Evolutionary conservation across 2,329 filamentous ascomycete species (phyloP), one percentile per base, ranked within the genome.

Genomic region (Diaporthe amygdali): DNA sequence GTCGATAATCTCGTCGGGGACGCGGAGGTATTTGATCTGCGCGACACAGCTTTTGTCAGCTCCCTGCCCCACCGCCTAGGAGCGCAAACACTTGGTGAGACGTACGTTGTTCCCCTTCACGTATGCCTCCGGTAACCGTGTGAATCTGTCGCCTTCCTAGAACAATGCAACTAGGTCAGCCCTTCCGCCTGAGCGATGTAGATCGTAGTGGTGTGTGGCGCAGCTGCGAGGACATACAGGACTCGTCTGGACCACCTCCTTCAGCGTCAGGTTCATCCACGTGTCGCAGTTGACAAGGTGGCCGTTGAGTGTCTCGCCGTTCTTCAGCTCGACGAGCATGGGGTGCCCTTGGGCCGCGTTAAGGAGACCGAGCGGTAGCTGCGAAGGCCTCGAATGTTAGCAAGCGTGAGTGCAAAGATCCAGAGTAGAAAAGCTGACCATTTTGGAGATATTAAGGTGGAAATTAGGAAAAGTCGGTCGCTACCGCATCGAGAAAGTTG

Each of bases 231-330:
- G 25, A 76, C 87, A 66, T 83, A 93, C 91, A 30, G 96, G 92
- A 80, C 93, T 97, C 22, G 96, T 98, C 84, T 98, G 96, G 44
- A 98, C 94, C 27, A 99, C 97, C 82, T 98, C 96, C 83, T 96
- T 97, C 76, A 99, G 85, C 2, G 96, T 98, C 77, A 99, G 86
- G 85, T 99, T 99, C 96, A 99, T 99, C 95, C 96, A 99, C 61
- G 96, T 99, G 82, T 99, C 96, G 90, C 96, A 99, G 82, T 93
- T 94, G 82, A 98, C 93, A 72, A 99, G 87, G 80, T 98, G 95
- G 74, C 96, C 96, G 84, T 98, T 99, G 73, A 99, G 89, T 0
- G 96, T 98, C 84, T 99, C 95, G 84, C 95, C 95, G 79, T 96
- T 97, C 88, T 98, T 98, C 76, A 98, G 92, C 86, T 98, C 95